Evolutionary conservation across 2,329 filamentous ascomycete genomes (phyloP).

Genomic region (Davidsoniella eucalypti): DNA sequence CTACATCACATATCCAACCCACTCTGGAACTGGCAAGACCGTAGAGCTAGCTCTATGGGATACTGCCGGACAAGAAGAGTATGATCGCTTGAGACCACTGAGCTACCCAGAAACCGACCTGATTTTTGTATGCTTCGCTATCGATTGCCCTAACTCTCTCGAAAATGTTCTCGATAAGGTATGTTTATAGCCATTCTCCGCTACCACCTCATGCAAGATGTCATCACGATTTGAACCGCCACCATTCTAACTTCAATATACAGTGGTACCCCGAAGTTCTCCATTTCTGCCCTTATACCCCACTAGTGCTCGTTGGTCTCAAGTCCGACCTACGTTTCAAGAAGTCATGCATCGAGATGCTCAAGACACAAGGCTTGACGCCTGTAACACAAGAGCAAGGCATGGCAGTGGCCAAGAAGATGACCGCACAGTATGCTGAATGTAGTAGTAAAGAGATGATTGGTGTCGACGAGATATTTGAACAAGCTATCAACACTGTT

Average conservation of each 20-base stretch:
- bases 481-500: slow-evolving; percentile 75
- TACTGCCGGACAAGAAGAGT: slow-evolving; percentile 96
- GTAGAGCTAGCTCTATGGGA: slow-evolving; percentile 97
- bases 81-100: slow-evolving; percentile 84
- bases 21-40: slow-evolving; percentile 75
- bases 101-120: slow-evolving; percentile 97
- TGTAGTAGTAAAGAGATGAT: slow-evolving; percentile 97
- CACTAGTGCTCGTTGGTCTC: slow-evolving; percentile 84
- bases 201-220: not conserved
- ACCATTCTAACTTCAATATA: too few relatives aligned
- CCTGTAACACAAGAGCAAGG: slow-evolving; percentile 89
- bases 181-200: slow-evolving; percentile 17
- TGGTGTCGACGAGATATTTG: slow-evolving; percentile 93
- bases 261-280: slow-evolving; percentile 99
- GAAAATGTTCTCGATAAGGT: slow-evolving; percentile 99
- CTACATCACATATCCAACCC: slow-evolving; percentile 94
- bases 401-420: slow-evolving; percentile 71
- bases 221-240: not conserved
- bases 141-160: slow-evolving; percentile 93
- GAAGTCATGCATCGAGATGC: slow-evolving; percentile 92
- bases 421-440: slow-evolving; percentile 92
- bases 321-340: slow-evolving; percentile 95
- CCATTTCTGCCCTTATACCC: slow-evolving; percentile 96
- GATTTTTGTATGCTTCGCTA: slow-evolving; percentile 96
- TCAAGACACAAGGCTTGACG: slow-evolving; percentile 93